Conservation (phyloP, 164 flowering plant genomes). For the Macadamia tetraphylla region DNA sequence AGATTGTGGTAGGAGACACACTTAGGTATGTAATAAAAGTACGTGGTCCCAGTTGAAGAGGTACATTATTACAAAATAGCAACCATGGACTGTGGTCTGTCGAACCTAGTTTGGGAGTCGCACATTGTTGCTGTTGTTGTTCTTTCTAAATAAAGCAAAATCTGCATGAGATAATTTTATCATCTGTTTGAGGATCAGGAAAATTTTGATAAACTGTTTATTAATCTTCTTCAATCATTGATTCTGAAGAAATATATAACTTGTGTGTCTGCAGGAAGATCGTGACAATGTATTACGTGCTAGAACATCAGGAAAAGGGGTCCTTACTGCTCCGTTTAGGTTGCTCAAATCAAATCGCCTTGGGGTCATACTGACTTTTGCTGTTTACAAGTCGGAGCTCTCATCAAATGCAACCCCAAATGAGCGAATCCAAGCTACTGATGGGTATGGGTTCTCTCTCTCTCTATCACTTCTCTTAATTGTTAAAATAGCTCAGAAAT, state of each 20-base stretch:
- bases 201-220: no score
- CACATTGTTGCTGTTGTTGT: no score
- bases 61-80: background rate
- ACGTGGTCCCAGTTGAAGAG: background rate
- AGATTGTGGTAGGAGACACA: background rate
- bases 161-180: no score
- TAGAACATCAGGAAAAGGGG: constrained; percentile 86
- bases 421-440: constrained; percentile 69
- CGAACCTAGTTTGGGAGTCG: no score
- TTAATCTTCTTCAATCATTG: background rate
- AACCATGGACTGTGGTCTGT: background rate
- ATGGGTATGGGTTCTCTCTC: constrained; percentile 48
- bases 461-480: background rate
- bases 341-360: constrained; percentile 77
- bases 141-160: no score
- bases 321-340: constrained; percentile 84
- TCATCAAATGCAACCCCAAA: constrained; percentile 76
- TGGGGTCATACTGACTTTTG: constrained; percentile 91
- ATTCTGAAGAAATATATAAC: background rate
- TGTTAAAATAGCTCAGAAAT: background rate
- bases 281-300: constrained; percentile 88
- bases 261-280: constrained; percentile 63
- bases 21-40: background rate
- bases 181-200: no score
- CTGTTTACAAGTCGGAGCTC: constrained; percentile 75